A percentile compares a stretch with the other conserved stretches of the same genome.
Conservation (phyloP, 2,329 filamentous ascomycete genomes). For the Lachnellula subtilissima region DNA sequence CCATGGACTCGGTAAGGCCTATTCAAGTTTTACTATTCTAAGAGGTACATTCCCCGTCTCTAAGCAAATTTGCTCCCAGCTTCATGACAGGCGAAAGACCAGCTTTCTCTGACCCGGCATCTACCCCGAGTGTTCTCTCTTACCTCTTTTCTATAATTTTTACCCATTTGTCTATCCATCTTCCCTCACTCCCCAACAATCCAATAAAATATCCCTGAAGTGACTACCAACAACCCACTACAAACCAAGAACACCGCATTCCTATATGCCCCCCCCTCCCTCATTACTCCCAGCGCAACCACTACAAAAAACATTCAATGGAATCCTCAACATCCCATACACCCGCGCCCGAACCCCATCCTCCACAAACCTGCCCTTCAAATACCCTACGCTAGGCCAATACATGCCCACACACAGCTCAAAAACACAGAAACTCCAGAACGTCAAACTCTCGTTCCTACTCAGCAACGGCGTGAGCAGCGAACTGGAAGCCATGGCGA, state of each 20-base stretch:
- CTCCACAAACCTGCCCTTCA: conserved; percentile 51
- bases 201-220: conserved; percentile 23
- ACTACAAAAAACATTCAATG: conserved; percentile 56
- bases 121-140: background rate
- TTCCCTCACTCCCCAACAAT: conserved; percentile 17
- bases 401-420: conserved; percentile 55
- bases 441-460: conserved; percentile 40
- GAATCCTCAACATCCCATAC: conserved; percentile 53
- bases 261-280: conserved; percentile 36
- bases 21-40: no score
- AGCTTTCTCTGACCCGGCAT: background rate
- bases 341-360: conserved; percentile 49
- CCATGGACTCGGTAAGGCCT: no score
- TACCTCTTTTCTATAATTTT: background rate
- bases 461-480: conserved; percentile 40
- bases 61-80: no score
- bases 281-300: conserved; percentile 41
- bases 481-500: conserved; percentile 35
- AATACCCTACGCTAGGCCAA: conserved; percentile 49
- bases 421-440: conserved; percentile 54
- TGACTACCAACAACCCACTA: conserved; percentile 25
- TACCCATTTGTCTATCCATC: no score
- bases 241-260: conserved; percentile 31
- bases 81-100: background rate
- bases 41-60: no score